Evolutionary conservation across 768 basidiomycete genomes (phyloP).

Genomic region (Pseudohyphozyma bogoriensis): DNA sequence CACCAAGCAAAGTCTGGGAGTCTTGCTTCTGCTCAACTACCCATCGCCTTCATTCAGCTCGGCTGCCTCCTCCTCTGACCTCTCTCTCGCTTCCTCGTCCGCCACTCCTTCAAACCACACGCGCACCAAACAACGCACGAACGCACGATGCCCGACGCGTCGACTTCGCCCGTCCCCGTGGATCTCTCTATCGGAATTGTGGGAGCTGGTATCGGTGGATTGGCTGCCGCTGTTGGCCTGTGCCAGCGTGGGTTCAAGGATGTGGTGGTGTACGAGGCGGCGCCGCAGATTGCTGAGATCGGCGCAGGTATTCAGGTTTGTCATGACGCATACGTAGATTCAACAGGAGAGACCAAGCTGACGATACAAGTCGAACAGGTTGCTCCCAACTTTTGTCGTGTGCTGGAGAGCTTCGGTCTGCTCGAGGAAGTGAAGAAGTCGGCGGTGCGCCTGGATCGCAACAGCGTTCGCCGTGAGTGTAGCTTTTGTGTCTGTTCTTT

Average conservation of each 20-base stretch:
- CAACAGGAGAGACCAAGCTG: neutral
- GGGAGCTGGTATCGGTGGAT: neutral
- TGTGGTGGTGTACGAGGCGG: neutral
- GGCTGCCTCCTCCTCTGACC: neutral
- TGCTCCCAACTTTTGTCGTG: conserved; percentile 2
- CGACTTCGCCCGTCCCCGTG: neutral
- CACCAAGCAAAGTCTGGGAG: no score
- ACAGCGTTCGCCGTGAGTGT: neutral
- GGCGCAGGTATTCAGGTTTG: conserved; percentile 1
- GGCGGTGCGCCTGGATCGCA: neutral
- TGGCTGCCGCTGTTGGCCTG: neutral
- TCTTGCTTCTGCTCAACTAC: neutral
- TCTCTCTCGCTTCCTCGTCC: no score
- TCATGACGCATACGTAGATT: no score
- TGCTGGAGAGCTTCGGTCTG: neutral
- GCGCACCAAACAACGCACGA: neutral
- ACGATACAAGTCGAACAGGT: neutral
- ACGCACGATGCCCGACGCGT: neutral
- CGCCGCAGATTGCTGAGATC: neutral
- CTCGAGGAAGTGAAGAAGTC: neutral
- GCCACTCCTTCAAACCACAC: no score
- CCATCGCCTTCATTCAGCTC: neutral
- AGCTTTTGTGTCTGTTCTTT: no score
- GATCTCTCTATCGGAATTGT: neutral
- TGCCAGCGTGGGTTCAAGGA: neutral